These are phyloP conservation scores for Marchantia polymorpha DNA, from an alignment of 225 moss, liverwort and hornwort genomes.

Conservation along the genomic window DNA sequence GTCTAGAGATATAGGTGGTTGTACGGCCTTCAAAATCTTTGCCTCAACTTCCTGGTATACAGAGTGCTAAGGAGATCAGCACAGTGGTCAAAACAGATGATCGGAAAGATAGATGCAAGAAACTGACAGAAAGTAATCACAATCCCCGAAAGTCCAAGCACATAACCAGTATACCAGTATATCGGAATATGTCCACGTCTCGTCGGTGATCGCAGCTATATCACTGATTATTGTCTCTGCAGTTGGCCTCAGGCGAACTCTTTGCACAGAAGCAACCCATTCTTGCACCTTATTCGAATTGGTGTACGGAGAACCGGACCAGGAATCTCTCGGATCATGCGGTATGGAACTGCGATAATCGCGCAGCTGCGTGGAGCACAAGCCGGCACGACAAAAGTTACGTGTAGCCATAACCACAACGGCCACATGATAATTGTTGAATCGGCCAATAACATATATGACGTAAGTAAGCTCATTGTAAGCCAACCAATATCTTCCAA, in stretches of 20 bases:
- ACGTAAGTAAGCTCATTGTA: not conserved
- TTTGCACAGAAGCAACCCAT: conserved; percentile 67
- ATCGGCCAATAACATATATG: not conserved
- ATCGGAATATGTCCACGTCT: conserved; percentile 86
- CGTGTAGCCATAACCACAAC: not conserved
- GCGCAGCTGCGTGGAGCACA: conserved; percentile 58
- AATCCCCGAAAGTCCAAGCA: not conserved
- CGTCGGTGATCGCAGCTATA: conserved; percentile 80
- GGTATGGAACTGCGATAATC: conserved; percentile 80
- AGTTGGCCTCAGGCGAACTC: conserved; percentile 72
- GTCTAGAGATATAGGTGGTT: conserved; percentile 80
- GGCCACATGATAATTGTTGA: not conserved
- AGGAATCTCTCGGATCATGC: conserved; percentile 20
- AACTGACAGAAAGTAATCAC: not conserved
- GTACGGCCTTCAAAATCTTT: conserved; percentile 80
- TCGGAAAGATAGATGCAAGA: not conserved
- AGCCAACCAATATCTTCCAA: not conserved
- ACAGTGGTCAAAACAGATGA: not conserved
- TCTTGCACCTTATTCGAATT: conserved; percentile 22
- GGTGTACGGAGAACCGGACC: conserved; percentile 1
- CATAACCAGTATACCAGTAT: conserved; percentile 51
- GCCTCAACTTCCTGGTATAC: conserved; percentile 82
- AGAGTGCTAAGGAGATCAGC: not conserved
- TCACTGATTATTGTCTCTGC: conserved; percentile 86
- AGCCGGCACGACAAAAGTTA: not conserved